Evolutionary conservation across 805 yeast genomes (phyloP).

Genomic region (Myxozyma melibiosi): DNA sequence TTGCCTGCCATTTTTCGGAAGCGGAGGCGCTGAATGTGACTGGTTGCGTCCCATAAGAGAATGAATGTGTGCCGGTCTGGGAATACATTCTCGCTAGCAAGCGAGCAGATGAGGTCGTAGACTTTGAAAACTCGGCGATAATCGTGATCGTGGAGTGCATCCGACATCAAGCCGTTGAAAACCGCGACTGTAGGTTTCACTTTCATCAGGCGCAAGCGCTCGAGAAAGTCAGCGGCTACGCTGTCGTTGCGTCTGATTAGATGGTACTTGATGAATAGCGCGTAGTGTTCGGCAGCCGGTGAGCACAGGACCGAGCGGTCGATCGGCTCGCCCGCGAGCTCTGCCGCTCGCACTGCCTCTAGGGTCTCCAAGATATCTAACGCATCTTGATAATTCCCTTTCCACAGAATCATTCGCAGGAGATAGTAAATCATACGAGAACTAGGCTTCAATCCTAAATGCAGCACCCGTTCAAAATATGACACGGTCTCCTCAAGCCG

Average conservation of each 20-base stretch:
- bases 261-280: constrained; percentile 24
- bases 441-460: constrained; percentile 9
- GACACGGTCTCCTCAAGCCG: constrained; percentile 8
- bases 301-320: neutral
- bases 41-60: constrained; percentile 22
- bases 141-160: constrained; percentile 15
- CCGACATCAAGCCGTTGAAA: constrained; percentile 15
- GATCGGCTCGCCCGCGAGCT: constrained; percentile 8
- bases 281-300: constrained; percentile 26
- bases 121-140: constrained; percentile 3
- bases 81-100: neutral
- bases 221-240: neutral
- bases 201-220: constrained; percentile 15
- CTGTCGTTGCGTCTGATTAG: constrained; percentile 14
- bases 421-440: constrained; percentile 15
- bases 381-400: constrained; percentile 9
- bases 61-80: constrained; percentile 21
- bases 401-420: constrained; percentile 11
- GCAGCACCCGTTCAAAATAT: constrained; percentile 1
- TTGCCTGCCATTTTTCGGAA: neutral
- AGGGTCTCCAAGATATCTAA: constrained; percentile 2
- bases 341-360: constrained; percentile 8
- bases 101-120: neutral
- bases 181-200: constrained; percentile 15
- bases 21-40: constrained; percentile 9